phyloP scores from a whole-genome alignment of 169 alveolate genomes.

The Neospora caninum region DNA sequence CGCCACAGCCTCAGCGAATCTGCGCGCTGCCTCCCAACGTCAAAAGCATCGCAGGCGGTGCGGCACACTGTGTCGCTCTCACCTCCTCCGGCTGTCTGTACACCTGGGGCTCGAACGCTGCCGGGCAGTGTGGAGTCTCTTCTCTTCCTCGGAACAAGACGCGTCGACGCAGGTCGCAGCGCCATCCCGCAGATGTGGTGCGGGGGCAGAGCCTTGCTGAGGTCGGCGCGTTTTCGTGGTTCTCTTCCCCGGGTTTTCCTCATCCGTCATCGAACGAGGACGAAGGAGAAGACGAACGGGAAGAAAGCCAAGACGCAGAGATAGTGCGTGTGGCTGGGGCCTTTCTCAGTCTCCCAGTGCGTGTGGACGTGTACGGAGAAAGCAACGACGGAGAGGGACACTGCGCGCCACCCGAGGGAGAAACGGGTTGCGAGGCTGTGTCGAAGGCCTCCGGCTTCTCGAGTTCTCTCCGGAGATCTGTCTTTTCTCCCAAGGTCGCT shows the following conservation, averaged over 20 bases:
- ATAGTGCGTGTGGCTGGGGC: not conserved
- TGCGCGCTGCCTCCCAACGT: constrained; percentile 52
- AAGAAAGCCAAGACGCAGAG: not conserved
- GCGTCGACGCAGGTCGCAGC: not conserved
- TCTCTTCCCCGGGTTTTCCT: not conserved
- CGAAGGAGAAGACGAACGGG: not conserved
- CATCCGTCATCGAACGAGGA: not conserved
- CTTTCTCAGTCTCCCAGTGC: not conserved
- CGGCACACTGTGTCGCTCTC: constrained; percentile 41
- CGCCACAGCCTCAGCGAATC: constrained; percentile 64
- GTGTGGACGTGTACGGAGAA: not conserved
- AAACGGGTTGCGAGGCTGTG: too few relatives aligned
- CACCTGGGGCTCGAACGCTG: constrained; percentile 48
- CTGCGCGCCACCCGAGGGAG: not conserved
- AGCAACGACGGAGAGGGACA: not conserved
- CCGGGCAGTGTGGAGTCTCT: constrained; percentile 36
- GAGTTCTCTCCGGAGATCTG: not conserved
- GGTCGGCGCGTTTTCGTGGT: not conserved
- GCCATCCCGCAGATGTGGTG: not conserved
- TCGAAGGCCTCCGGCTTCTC: too few relatives aligned
- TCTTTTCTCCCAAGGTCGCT: not conserved
- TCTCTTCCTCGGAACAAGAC: not conserved
- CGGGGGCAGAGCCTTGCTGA: not conserved
- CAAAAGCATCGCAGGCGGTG: constrained; percentile 51
- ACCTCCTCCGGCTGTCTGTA: constrained; percentile 48